A percentile compares a stretch with the other conserved stretches of the same genome.
phyloP scores from a whole-genome alignment of 306 rosid species.

The Cicer bijugum region DNA sequence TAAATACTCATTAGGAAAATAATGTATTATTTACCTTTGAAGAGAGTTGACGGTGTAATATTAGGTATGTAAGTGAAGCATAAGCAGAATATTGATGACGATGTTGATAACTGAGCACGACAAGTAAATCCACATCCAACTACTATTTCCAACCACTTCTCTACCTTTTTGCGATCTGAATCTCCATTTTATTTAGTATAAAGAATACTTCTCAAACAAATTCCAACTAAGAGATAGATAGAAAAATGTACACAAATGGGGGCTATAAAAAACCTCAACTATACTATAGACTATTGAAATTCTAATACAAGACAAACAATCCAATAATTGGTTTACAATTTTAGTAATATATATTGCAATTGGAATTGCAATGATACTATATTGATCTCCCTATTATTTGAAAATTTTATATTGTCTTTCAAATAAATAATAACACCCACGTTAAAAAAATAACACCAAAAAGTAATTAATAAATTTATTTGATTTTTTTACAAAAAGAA shows the following conservation, averaged over 20 bases:
- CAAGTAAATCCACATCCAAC: constrained; percentile 49
- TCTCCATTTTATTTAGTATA: constrained; percentile 31
- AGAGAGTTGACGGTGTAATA: neutral
- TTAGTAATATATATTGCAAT: too few relatives aligned
- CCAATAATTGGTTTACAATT: neutral
- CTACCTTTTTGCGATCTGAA: constrained; percentile 25
- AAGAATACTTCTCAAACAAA: constrained; percentile 26
- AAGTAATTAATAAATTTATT: too few relatives aligned
- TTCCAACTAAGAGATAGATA: constrained; percentile 38
- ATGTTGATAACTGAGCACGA: constrained; percentile 33
- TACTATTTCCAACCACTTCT: constrained; percentile 57
- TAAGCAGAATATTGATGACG: neutral
- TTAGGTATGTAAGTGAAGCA: too few relatives aligned
- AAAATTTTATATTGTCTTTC: too few relatives aligned
- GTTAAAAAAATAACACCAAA: too few relatives aligned
- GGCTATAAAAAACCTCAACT: constrained; percentile 17
- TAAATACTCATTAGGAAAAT: too few relatives aligned
- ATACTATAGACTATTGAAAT: constrained; percentile 21
- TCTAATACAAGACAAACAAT: constrained; percentile 30
- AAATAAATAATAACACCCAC: too few relatives aligned
- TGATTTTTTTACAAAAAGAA: too few relatives aligned
- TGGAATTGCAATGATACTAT: too few relatives aligned
- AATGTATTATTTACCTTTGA: neutral
- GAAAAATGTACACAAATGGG: neutral
- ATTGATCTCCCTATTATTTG: too few relatives aligned